phyloP scores from a whole-genome alignment of 352 stramenopile genomes.

The Pythium phragmiticola region DNA sequence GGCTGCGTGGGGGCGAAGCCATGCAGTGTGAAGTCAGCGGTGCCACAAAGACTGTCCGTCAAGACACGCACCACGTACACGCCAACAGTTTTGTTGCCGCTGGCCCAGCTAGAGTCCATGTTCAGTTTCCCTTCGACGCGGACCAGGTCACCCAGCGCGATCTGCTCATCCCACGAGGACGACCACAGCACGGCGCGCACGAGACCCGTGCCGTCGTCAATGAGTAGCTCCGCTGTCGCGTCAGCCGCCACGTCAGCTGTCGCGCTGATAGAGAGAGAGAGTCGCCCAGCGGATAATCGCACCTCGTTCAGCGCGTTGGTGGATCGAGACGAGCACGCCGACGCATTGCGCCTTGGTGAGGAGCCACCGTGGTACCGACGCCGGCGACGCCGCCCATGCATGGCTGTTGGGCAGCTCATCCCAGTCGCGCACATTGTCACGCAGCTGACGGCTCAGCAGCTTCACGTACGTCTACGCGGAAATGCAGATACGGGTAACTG shows the following conservation, averaged over 20 bases:
- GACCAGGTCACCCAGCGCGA: slow-evolving; percentile 65
- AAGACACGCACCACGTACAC: slow-evolving; percentile 1
- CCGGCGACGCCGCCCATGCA: slow-evolving; percentile 36
- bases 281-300: background rate
- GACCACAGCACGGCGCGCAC: slow-evolving; percentile 60
- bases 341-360: slow-evolving; percentile 70
- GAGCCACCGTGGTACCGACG: slow-evolving; percentile 29
- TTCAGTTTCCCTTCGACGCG: slow-evolving; percentile 77
- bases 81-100: background rate
- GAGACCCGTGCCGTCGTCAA: slow-evolving; percentile 74
- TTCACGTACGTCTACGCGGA: slow-evolving; percentile 62
- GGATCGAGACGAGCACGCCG: slow-evolving; percentile 58
- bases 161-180: slow-evolving; percentile 12
- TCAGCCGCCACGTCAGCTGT: background rate
- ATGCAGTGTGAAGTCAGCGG: background rate
- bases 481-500: background rate
- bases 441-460: slow-evolving; percentile 52
- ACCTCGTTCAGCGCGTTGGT: slow-evolving; percentile 57
- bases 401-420: slow-evolving; percentile 57
- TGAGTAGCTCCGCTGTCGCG: slow-evolving; percentile 55
- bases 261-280: background rate
- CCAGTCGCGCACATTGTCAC: slow-evolving; percentile 38
- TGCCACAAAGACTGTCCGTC: background rate
- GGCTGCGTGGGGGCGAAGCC: background rate
- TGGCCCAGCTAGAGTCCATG: slow-evolving; percentile 44